These are phyloP conservation scores for Coniochaeta pulveracea DNA, from an alignment of 2,329 filamentous ascomycete species.

Conservation along the genomic window DNA sequence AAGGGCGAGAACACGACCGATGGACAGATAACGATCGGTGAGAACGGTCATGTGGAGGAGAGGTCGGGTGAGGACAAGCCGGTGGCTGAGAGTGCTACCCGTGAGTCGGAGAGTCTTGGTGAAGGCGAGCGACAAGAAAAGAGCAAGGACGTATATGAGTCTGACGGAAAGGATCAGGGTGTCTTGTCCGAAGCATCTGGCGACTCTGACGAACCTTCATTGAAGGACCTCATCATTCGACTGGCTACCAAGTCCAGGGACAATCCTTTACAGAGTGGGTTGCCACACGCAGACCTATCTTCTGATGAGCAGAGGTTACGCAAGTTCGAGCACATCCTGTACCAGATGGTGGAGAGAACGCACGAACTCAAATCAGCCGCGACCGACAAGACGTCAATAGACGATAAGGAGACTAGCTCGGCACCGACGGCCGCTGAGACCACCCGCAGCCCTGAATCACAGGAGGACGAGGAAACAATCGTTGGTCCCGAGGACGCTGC, in stretches of 20 bases:
- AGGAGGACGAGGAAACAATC: conserved; percentile 3
- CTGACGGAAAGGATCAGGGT: conserved; percentile 10
- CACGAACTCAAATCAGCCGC: background rate
- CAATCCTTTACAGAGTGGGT: no score
- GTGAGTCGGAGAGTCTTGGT: no score
- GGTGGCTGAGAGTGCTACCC: no score
- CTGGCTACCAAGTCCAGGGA: conserved; percentile 35
- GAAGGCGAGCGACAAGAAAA: no score
- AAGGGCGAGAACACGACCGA: no score
- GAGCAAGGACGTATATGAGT: no score
- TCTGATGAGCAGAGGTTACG: conserved; percentile 27
- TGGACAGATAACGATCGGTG: no score
- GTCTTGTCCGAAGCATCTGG: conserved; percentile 5
- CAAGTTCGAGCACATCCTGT: conserved; percentile 39
- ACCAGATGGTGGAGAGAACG: conserved; percentile 30
- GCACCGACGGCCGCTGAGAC: background rate
- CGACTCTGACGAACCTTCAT: conserved; percentile 12
- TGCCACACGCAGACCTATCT: conserved; percentile 13
- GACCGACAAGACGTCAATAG: background rate
- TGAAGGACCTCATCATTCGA: conserved; percentile 40
- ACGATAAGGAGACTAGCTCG: conserved; percentile 5
- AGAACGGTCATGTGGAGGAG: no score
- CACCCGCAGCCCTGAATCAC: background rate
- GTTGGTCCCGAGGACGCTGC: conserved; percentile 4
- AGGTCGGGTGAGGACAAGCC: no score